Evolutionary conservation across 257 asterid genomes (phyloP).

Genomic region (Fraxinus pennsylvanica): DNA sequence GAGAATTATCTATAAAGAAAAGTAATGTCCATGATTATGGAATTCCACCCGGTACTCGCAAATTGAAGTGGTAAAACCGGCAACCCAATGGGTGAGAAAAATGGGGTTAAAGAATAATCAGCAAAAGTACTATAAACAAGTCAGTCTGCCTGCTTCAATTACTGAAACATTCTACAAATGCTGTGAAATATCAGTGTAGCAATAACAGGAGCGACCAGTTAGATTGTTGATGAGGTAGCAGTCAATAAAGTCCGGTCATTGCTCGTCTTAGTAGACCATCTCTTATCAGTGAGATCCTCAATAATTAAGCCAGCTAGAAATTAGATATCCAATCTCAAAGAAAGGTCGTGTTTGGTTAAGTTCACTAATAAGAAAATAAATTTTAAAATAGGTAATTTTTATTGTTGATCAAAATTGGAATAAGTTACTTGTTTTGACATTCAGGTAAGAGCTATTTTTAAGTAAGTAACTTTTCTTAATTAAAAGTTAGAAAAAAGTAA

Average conservation of each 20-base stretch:
- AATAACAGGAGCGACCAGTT: not conserved
- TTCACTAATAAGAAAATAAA: not conserved
- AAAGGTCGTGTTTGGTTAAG: not conserved
- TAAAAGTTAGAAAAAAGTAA: too few species aligned
- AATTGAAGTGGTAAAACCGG: slow-evolving; percentile 14
- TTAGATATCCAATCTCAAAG: not conserved
- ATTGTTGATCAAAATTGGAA: not conserved
- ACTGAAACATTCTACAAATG: not conserved
- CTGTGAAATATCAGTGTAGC: not conserved
- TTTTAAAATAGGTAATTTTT: not conserved
- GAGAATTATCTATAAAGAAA: not conserved
- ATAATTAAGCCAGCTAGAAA: not conserved
- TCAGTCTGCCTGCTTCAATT: not conserved
- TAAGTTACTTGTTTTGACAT: not conserved
- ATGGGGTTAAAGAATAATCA: not conserved
- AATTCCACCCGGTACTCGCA: not conserved
- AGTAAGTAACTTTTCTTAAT: not conserved
- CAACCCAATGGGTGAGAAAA: not conserved
- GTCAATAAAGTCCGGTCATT: not conserved
- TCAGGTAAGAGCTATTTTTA: not conserved
- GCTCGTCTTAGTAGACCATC: not conserved
- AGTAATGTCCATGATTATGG: not conserved
- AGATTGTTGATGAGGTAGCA: not conserved
- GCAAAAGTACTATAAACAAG: not conserved
- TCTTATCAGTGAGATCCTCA: not conserved